Evolutionary conservation across 1,284 basidiomycete species (phyloP).

Genomic region (Ganoderma meredithae): DNA sequence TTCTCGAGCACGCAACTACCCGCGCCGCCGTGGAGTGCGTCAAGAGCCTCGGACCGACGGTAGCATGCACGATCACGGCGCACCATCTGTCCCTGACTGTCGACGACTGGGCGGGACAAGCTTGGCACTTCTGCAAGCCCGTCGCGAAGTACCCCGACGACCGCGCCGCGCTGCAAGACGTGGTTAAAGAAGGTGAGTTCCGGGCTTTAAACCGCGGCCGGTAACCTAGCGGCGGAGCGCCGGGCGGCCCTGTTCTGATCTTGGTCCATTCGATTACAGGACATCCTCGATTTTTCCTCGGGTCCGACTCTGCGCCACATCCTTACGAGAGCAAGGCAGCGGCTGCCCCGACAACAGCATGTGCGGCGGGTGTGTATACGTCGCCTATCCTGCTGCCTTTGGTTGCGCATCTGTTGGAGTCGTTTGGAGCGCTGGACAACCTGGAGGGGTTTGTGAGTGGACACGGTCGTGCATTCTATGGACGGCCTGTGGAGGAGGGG

Average conservation of each 20-base stretch:
- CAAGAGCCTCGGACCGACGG: conserved; percentile 84
- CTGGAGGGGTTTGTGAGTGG: conserved; percentile 81
- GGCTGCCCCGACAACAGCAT: conserved; percentile 74
- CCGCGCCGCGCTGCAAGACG: conserved; percentile 82
- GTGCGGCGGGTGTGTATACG: conserved; percentile 95
- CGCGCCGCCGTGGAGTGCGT: conserved; percentile 94
- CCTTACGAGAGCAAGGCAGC: conserved; percentile 83
- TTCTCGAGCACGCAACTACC: conserved; percentile 99
- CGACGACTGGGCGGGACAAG: conserved; percentile 97
- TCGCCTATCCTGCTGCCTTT: conserved; percentile 90
- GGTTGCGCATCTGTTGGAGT: conserved; percentile 85
- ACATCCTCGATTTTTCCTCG: conserved; percentile 96
- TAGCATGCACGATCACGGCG: conserved; percentile 97
- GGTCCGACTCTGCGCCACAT: conserved; percentile 97
- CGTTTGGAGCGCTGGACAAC: conserved; percentile 84
- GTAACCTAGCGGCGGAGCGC: background rate
- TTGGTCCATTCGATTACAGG: conserved; percentile 52
- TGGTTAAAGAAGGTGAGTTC: conserved; percentile 76
- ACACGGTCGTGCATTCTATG: conserved; percentile 86
- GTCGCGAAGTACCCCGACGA: conserved; percentile 98
- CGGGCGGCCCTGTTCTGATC: background rate
- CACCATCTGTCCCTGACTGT: conserved; percentile 96
- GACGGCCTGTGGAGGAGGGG: conserved; percentile 43
- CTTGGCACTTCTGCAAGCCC: conserved; percentile 98
- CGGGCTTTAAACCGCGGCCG: conserved; percentile 14